A percentile compares a stretch with the other conserved stretches of the same genome.
Evolutionary conservation across 495 filamentous ascomycete species (phyloP).

Genomic region (Lasiosphaeria ovina): DNA sequence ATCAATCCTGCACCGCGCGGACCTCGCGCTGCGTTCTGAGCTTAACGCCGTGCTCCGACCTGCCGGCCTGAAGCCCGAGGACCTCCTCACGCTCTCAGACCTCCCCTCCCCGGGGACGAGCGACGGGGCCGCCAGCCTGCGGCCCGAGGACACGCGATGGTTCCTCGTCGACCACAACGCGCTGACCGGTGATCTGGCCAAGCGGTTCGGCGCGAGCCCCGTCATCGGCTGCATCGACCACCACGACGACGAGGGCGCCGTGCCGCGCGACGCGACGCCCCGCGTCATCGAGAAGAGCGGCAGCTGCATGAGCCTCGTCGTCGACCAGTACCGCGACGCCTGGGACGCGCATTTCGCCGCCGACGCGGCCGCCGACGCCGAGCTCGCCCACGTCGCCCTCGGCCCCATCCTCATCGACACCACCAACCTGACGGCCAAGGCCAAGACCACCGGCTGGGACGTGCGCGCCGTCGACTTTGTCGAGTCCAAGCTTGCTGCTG

Average conservation of each 20-base stretch:
- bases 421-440: constrained; percentile 61
- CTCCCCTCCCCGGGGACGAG: constrained; percentile 29
- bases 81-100: constrained; percentile 54
- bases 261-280: constrained; percentile 54
- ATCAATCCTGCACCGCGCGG: constrained; percentile 67
- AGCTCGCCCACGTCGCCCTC: constrained; percentile 74
- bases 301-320: constrained; percentile 78
- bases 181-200: constrained; percentile 54
- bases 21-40: constrained; percentile 76
- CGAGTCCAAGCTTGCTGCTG: constrained; percentile 39
- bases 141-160: constrained; percentile 48
- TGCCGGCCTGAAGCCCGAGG: constrained; percentile 41
- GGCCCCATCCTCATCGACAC: constrained; percentile 86
- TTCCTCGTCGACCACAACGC: constrained; percentile 90
- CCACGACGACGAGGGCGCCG: constrained; percentile 73
- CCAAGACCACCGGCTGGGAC: constrained; percentile 76
- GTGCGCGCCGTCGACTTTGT: constrained; percentile 61
- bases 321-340: constrained; percentile 54
- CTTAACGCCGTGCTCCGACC: constrained; percentile 55
- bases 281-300: constrained; percentile 68
- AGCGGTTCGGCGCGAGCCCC: constrained; percentile 34
- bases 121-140: constrained; percentile 12
- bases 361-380: constrained; percentile 37
- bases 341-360: constrained; percentile 50
- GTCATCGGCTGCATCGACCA: constrained; percentile 87